A percentile compares a stretch with the other conserved stretches of the same genome.
phyloP scores from a whole-genome alignment of 2,329 filamentous ascomycete genomes.

The Alternaria viburni region DNA sequence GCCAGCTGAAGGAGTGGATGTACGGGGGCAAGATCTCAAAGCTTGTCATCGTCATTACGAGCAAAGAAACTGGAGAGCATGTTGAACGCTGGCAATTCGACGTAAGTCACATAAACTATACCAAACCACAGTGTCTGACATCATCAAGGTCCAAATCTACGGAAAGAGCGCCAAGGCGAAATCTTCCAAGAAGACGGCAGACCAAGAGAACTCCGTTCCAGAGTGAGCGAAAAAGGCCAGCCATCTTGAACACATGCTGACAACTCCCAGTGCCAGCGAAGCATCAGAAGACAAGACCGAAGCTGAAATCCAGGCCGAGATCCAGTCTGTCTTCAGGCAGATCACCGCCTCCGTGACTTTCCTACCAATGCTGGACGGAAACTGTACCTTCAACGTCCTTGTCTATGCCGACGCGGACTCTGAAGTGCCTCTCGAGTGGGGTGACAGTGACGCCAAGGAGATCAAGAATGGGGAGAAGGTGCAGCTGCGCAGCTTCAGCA shows the following conservation, averaged over 20 bases:
- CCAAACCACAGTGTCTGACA: constrained; percentile 36
- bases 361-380: constrained; percentile 87
- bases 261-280: constrained; percentile 28
- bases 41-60: constrained; percentile 93
- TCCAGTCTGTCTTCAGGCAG: constrained; percentile 95
- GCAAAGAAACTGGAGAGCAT: constrained; percentile 95
- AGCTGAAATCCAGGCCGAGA: constrained; percentile 91
- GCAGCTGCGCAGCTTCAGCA: constrained; percentile 94
- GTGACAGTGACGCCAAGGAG: constrained; percentile 97
- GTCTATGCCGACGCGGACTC: constrained; percentile 97
- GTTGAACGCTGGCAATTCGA: constrained; percentile 99
- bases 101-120: constrained; percentile 56
- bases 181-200: constrained; percentile 57
- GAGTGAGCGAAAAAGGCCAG: constrained; percentile 52
- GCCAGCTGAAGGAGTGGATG: constrained; percentile 98
- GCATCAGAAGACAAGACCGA: constrained; percentile 77
- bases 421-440: constrained; percentile 97
- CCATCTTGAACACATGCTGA: constrained; percentile 25
- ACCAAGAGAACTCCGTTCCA: constrained; percentile 73
- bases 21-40: constrained; percentile 95
- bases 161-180: constrained; percentile 58
- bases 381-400: constrained; percentile 98
- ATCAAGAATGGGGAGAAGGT: constrained; percentile 94
- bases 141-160: constrained; percentile 63
- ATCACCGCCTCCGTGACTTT: constrained; percentile 98